Percentiles rank a stretch among this genome's conserved stretches.
Conservation (phyloP, 164 flowering plant genomes). For the Macadamia tetraphylla region DNA sequence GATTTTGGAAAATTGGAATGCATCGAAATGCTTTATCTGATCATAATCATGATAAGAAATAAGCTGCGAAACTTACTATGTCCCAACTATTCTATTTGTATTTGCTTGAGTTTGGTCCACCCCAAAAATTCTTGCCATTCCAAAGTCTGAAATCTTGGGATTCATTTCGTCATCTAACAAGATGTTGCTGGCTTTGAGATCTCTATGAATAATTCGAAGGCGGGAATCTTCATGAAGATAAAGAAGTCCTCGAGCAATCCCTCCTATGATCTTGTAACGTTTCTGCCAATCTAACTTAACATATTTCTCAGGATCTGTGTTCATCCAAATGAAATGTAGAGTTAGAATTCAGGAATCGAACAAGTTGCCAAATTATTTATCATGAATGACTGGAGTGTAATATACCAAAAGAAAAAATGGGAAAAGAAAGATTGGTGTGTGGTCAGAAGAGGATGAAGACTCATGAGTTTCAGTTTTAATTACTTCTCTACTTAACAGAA, state of each 20-base stretch:
- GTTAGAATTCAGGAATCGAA: background rate
- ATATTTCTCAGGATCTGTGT: constrained; percentile 8
- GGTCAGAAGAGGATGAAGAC: too few relatives aligned
- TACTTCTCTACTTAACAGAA: too few relatives aligned
- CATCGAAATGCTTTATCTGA: too few relatives aligned
- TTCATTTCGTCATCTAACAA: constrained; percentile 26
- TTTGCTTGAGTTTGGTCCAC: constrained; percentile 28
- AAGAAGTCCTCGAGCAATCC: constrained; percentile 23
- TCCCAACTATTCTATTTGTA: constrained; percentile 33
- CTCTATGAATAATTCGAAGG: constrained; percentile 21
- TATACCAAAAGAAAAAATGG: too few relatives aligned
- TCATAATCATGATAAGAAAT: too few relatives aligned
- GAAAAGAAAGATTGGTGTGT: too few relatives aligned
- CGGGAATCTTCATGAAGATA: constrained; percentile 30
- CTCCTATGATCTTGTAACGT: constrained; percentile 22
- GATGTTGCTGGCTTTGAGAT: constrained; percentile 24
- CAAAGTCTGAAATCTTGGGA: constrained; percentile 44
- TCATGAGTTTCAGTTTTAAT: too few relatives aligned
- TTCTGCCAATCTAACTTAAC: constrained; percentile 17
- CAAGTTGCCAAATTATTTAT: background rate
- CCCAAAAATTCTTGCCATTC: constrained; percentile 36
- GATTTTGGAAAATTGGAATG: background rate
- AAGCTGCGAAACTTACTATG: constrained; percentile 27
- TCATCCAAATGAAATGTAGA: background rate
- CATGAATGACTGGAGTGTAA: too few relatives aligned